Conservation (phyloP, 2,329 filamentous ascomycete genomes). For the Parastagonospora nodorum region DNA sequence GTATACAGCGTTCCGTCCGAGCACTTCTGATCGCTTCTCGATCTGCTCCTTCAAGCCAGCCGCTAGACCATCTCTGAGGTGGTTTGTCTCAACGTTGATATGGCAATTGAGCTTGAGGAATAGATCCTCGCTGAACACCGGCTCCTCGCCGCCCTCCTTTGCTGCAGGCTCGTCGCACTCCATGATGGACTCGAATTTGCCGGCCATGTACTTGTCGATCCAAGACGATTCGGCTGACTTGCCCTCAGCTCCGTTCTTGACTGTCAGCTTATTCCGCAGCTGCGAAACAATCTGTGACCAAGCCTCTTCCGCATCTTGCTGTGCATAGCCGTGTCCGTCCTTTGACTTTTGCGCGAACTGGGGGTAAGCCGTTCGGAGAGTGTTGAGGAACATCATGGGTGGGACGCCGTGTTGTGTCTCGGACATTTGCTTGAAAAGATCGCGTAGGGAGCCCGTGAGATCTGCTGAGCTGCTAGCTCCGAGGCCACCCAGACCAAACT, state of each 20-base stretch:
- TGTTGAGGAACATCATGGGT: slow-evolving; percentile 80
- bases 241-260: slow-evolving; percentile 56
- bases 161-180: slow-evolving; percentile 84
- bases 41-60: slow-evolving; percentile 85
- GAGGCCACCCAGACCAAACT: slow-evolving; percentile 63
- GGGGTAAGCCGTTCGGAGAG: slow-evolving; percentile 79
- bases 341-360: slow-evolving; percentile 92
- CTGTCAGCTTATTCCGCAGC: slow-evolving; percentile 75
- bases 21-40: slow-evolving; percentile 80
- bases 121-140: slow-evolving; percentile 68
- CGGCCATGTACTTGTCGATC: slow-evolving; percentile 88
- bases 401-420: slow-evolving; percentile 86
- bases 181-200: slow-evolving; percentile 76
- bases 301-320: slow-evolving; percentile 97
- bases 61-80: slow-evolving; percentile 84
- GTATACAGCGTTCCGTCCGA: slow-evolving; percentile 80
- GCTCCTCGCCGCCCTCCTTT: slow-evolving; percentile 73
- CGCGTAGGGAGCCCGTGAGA: slow-evolving; percentile 75
- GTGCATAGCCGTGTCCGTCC: slow-evolving; percentile 83
- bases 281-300: slow-evolving; percentile 95
- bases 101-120: slow-evolving; percentile 97
- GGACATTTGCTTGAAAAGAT: slow-evolving; percentile 87
- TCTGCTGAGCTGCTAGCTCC: slow-evolving; percentile 63
- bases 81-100: slow-evolving; percentile 85
- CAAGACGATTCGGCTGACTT: slow-evolving; percentile 64